Base-by-base conservation (phyloP, 768 basidiomycete species). In the Pleurotus ostreatus region DNA sequence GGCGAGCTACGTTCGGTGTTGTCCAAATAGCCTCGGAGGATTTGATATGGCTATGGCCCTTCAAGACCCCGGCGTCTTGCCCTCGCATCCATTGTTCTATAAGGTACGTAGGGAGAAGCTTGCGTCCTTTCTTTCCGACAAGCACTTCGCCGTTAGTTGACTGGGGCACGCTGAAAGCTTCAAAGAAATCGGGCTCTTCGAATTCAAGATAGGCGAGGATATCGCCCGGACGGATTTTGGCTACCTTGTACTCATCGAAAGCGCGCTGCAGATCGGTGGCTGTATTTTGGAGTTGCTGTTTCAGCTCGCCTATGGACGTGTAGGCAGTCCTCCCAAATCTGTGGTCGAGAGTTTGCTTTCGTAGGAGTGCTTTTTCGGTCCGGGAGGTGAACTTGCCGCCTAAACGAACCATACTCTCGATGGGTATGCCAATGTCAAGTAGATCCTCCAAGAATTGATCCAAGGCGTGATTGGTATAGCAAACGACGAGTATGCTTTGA, bases 391-490 rank as follows among this genome's bases (percentile, higher is more conserved):
- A 77, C 58, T 86, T 86, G 8, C 86, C 78, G 5, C 80, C 80
- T 0, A 89, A 69, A 0, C 87, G 78, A 30, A 87, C 79, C 52
- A 89, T 80, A 26, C 66, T 71, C 0, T 44, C 8, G 0, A 58
- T 43, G 1, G 80, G 76, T 2, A 89, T 86, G 0, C 83, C 85
- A 26, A 83, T 82, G 16, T 75, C 73, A 2, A 88, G 63, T 2
- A 89, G 76, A 53, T 84, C 81, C 20, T 81, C 79, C 3, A 89
- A 73, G 55, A 89, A 84, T 49, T 87, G 82, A 58, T 89, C 87
- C 0, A 89, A 76, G 0, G 88, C 87, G 45, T 89, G 88, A 56
- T 89, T 89, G 1, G 87, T 89, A 59, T 81, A 88, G 60, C 86
- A 88, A 15, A 86, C 82, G 1, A 88, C 84, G 3, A 89, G 77